Conservation (phyloP, 1,284 basidiomycete genomes). For the Grifola frondosa region DNA sequence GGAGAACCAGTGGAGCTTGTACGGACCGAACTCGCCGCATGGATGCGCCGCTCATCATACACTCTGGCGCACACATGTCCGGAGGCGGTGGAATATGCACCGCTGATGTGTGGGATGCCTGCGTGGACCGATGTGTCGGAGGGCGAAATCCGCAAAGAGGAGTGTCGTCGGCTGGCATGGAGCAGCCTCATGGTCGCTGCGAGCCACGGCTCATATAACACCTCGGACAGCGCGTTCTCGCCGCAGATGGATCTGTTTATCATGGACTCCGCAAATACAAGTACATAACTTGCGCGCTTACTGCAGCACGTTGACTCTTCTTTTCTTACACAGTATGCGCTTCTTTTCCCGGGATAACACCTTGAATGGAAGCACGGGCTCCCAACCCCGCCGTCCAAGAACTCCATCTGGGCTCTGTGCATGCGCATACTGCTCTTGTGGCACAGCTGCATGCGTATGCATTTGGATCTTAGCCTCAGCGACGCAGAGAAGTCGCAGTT, state of each 20-base stretch:
- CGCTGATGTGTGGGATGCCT: conserved; percentile 61
- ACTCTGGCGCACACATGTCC: conserved; percentile 51
- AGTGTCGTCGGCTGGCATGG: conserved; percentile 67
- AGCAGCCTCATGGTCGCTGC: conserved; percentile 58
- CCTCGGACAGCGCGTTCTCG: conserved; percentile 33
- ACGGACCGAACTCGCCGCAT: too few species aligned
- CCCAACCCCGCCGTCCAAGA: conserved; percentile 25
- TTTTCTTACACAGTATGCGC: conserved; percentile 48
- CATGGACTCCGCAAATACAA: conserved; percentile 62
- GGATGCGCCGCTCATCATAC: conserved; percentile 49
- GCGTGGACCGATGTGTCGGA: conserved; percentile 63
- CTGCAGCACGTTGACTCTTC: background rate
- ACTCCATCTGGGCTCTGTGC: conserved; percentile 71
- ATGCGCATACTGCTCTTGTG: conserved; percentile 70
- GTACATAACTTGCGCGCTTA: conserved; percentile 26
- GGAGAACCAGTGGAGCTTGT: too few species aligned
- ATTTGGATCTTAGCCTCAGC: conserved; percentile 38
- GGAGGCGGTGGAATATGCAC: conserved; percentile 47
- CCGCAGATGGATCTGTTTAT: conserved; percentile 52
- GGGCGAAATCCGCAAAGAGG: conserved; percentile 62
- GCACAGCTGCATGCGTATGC: conserved; percentile 65
- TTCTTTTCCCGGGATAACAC: conserved; percentile 71
- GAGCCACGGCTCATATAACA: conserved; percentile 56
- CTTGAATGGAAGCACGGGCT: conserved; percentile 27
- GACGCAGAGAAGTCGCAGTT: conserved; percentile 59